Base-by-base conservation (phyloP, 371 early-diverging fungal genomes). In the Mucor sp. region DNA sequence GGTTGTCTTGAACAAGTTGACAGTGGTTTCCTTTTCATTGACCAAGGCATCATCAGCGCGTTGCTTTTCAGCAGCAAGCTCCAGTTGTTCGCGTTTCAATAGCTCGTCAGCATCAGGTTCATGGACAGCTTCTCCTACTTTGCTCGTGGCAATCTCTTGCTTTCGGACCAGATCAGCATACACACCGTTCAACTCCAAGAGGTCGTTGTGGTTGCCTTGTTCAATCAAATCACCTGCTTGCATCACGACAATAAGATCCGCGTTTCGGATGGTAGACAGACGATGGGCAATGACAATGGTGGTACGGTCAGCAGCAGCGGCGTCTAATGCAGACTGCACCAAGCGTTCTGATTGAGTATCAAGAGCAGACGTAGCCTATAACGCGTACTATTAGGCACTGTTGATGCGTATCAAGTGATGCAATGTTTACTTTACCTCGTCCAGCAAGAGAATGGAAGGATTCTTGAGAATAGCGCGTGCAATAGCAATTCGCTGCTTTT, bases 251-350 rank as follows among this genome's bases (percentile, higher is more conserved):
- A 98, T 97, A 33, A 87, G 71, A 69, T 97, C 93, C 1, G 96
- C 92, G 67, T 95, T 89, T 55, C 85, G 79, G 47, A 91, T 86
- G 6, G 94, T 95, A 56, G 93, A 90, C 3, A 95, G 79, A 53
- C 94, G 89, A 71, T 98, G 98, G 2, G 98, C 97, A 74, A 98
- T 92, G 4, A 96, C 91, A 53, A 99, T 88, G 1, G 97, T 96
- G 1, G 97, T 96, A 37, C 97, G 85, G 50, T 90, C 85, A 30
- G 76, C 70, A 25, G 92, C 60, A 5, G 96, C 96, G 21, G 76
- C 81, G 61, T 96, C 96, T 28, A 94, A 76, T 19, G 94, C 94
- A 41, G 78, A 75, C 72, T 94, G 94, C 1, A 95, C 94, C 27
- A 92, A 73, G 33, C 89, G 80, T 73, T 98, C 97, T 6, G 92